These are phyloP conservation scores for Rosa chinensis DNA, from an alignment of 306 rosid genomes.

Conservation along the genomic window DNA sequence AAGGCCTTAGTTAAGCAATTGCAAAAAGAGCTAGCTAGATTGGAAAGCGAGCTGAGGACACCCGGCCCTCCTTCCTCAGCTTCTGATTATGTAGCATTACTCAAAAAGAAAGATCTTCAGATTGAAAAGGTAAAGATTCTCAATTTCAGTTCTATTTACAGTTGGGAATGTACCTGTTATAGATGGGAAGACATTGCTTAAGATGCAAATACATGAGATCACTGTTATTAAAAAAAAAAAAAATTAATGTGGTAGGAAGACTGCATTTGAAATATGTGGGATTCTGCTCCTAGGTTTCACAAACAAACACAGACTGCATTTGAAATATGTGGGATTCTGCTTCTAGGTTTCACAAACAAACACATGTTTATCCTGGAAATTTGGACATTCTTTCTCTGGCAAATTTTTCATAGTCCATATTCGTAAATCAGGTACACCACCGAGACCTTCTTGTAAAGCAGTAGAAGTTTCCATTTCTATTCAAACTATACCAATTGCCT, in stretches of 20 bases:
- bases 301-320: background rate
- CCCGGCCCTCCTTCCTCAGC: constrained; percentile 64
- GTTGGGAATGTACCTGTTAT: background rate
- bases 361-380: background rate
- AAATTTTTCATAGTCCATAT: background rate
- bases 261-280: background rate
- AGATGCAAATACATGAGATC: background rate
- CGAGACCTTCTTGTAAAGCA: background rate
- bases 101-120: constrained; percentile 93
- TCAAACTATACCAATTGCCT: background rate
- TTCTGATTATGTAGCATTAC: constrained; percentile 59
- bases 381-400: background rate
- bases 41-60: constrained; percentile 87
- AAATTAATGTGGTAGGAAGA: background rate
- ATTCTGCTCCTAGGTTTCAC: background rate
- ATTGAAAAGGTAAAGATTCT: constrained; percentile 71
- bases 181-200: background rate
- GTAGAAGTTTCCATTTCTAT: background rate
- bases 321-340: background rate
- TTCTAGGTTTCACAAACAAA: background rate
- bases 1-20: constrained; percentile 96
- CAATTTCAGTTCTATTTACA: constrained; percentile 1
- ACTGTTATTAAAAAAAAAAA: background rate
- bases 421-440: background rate
- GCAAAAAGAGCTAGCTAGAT: constrained; percentile 91